These are phyloP conservation scores for Cardiospermum halicacabum DNA, from an alignment of 345 rosid species.

Conservation along the genomic window DNA sequence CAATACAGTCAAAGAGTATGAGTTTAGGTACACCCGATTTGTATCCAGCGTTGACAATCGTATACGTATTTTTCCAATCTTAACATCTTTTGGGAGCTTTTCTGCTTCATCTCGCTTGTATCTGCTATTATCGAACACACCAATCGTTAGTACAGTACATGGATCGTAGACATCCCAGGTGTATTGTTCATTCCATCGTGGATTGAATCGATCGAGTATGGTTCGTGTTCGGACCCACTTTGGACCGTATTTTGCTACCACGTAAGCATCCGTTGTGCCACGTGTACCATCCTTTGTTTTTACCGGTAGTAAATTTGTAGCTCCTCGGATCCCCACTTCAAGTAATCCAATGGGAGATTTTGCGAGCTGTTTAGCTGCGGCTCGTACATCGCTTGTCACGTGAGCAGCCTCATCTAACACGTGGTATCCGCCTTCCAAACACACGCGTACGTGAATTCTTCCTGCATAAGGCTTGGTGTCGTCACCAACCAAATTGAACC, in stretches of 20 bases:
- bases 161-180: slow-evolving; percentile 92
- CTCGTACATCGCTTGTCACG: slow-evolving; percentile 82
- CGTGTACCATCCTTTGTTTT: slow-evolving; percentile 86
- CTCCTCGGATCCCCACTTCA: slow-evolving; percentile 84
- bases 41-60: slow-evolving; percentile 80
- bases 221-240: slow-evolving; percentile 90
- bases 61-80: slow-evolving; percentile 65
- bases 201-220: slow-evolving; percentile 81
- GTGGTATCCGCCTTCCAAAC: slow-evolving; percentile 89
- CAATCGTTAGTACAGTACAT: slow-evolving; percentile 72
- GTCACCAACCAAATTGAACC: slow-evolving; percentile 77
- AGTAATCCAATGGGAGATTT: slow-evolving; percentile 75
- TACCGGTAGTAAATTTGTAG: slow-evolving; percentile 69
- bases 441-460: slow-evolving; percentile 67
- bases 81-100: slow-evolving; percentile 48
- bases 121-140: slow-evolving; percentile 74
- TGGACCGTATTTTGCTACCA: slow-evolving; percentile 87
- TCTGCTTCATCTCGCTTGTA: slow-evolving; percentile 60
- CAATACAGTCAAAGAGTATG: slow-evolving; percentile 51
- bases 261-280: slow-evolving; percentile 84
- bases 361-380: slow-evolving; percentile 77
- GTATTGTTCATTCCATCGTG: slow-evolving; percentile 93
- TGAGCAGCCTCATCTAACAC: slow-evolving; percentile 95
- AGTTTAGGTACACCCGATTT: slow-evolving; percentile 57
- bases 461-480: slow-evolving; percentile 68